Base-by-base conservation (phyloP, 768 basidiomycete genomes). In the Termitomyces sp. region DNA sequence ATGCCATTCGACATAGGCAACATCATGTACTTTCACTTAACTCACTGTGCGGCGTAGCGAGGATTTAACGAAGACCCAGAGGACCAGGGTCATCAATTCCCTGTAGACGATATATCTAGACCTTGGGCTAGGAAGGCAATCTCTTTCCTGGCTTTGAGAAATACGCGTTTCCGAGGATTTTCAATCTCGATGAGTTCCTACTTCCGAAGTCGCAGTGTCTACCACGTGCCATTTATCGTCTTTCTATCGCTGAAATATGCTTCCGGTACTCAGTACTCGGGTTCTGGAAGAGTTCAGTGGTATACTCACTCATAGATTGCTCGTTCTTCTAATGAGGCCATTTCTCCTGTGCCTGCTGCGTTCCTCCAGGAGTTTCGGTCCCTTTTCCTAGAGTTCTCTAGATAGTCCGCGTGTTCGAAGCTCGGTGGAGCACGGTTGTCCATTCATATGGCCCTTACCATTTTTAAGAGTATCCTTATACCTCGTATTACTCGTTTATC, bases 1-100 rank as follows among this genome's bases (percentile, higher is more conserved):
- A 50, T 34, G 14, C 31, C 16, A 29, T 29, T 56, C 18, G 34
- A 10, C 29, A 36, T 42, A 34, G 22, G 8, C n/a, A 39, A 53
- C 27, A 44, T 55, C 42, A 48, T 9, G 39, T 41, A n/a, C 18
- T 16, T 46, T 53, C 27, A 24, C 26, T 32, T 27, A 22, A 37
- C 41, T 31, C 29, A 20, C 20, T 46, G 27, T 62, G 61, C 59
- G 61, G 61, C 61, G 61, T 54, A 57, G 58, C 61, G 55, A 62
- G 61, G 58, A 50, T 27, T 43, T 46, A 41, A 12, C 27, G 27
- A 36, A 27, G 18, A 52, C 36, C 29, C 37, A 18, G 36, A 46
- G 22, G 22, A 32, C 26, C 10, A 12, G 37, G 26, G 16, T 27
- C 42, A 36, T 52, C 24, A 24, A 13, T 34, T 36, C 7, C 37